Evolutionary conservation across 352 stramenopile genomes (phyloP).

Genomic region (Globisporangium perplexum): DNA sequence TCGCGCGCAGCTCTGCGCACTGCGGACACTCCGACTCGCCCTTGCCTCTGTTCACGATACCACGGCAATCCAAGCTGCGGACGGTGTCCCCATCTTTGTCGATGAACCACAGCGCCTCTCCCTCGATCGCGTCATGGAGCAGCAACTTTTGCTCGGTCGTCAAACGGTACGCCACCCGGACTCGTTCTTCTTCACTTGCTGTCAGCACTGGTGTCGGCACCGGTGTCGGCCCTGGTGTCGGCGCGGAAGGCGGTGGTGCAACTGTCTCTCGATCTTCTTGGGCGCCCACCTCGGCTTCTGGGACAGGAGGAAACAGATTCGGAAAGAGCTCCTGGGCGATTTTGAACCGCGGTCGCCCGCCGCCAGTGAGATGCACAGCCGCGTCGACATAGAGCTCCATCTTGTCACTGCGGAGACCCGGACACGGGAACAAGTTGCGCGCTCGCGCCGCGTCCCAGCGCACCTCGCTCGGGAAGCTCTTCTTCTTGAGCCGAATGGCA

Average conservation of each 20-base stretch:
- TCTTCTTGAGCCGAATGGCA: conserved; percentile 22
- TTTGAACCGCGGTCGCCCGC: conserved; percentile 48
- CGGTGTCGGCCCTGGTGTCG: not conserved
- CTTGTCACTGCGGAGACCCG: conserved; percentile 52
- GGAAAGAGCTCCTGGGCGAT: conserved; percentile 73
- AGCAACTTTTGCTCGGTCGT: conserved; percentile 44
- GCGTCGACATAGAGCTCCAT: conserved; percentile 48
- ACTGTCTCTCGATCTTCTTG: not conserved
- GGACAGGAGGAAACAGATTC: conserved; percentile 30
- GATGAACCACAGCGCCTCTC: conserved; percentile 71
- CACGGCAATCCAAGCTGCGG: conserved; percentile 62
- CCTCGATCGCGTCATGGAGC: conserved; percentile 69
- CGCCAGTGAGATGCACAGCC: conserved; percentile 59
- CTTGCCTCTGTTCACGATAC: conserved; percentile 33
- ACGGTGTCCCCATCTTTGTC: conserved; percentile 71
- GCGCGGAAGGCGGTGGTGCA: too few species aligned
- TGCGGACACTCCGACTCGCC: conserved; percentile 32
- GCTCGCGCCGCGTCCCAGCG: conserved; percentile 43
- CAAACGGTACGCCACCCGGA: not conserved
- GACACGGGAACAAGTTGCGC: conserved; percentile 46
- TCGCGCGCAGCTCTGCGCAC: conserved; percentile 45
- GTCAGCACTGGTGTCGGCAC: not conserved
- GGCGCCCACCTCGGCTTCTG: not conserved
- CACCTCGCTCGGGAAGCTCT: conserved; percentile 47
- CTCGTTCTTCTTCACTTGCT: conserved; percentile 1